Percentiles rank a stretch among this genome's conserved stretches.
These are phyloP conservation scores for Datura wrightii DNA, from an alignment of 257 asterid genomes.

Conservation along the genomic window DNA sequence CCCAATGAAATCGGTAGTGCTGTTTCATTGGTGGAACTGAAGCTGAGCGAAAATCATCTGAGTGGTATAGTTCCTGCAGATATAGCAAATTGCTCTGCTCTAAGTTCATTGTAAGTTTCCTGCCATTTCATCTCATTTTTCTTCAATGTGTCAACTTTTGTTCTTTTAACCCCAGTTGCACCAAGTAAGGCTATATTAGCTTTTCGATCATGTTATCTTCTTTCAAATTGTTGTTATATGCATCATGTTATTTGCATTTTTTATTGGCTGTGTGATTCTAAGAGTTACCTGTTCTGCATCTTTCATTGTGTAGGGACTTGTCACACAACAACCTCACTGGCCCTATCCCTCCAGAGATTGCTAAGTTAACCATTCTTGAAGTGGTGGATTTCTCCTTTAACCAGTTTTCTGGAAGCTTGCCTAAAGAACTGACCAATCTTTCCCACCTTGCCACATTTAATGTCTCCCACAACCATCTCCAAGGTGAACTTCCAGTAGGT, in stretches of 20 bases:
- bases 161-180: background rate
- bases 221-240: conserved; percentile 2
- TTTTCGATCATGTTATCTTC: conserved; percentile 10
- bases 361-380: conserved; percentile 65
- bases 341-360: conserved; percentile 54
- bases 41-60: conserved; percentile 61
- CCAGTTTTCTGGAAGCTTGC: conserved; percentile 68
- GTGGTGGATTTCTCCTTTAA: conserved; percentile 74
- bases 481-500: conserved; percentile 84
- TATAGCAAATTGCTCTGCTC: conserved; percentile 64
- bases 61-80: conserved; percentile 57
- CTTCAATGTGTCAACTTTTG: background rate
- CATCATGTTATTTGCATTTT: background rate
- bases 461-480: conserved; percentile 69
- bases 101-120: conserved; percentile 69
- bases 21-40: conserved; percentile 60
- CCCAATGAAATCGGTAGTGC: conserved; percentile 63
- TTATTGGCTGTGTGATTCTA: conserved; percentile 20
- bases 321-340: conserved; percentile 75
- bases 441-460: conserved; percentile 65
- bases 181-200: background rate
- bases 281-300: conserved; percentile 21
- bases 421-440: conserved; percentile 70
- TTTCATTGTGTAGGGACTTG: conserved; percentile 56
- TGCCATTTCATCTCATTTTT: conserved; percentile 2